Conservation (phyloP, 2,329 filamentous ascomycete species). For the Ascochyta rabiei region DNA sequence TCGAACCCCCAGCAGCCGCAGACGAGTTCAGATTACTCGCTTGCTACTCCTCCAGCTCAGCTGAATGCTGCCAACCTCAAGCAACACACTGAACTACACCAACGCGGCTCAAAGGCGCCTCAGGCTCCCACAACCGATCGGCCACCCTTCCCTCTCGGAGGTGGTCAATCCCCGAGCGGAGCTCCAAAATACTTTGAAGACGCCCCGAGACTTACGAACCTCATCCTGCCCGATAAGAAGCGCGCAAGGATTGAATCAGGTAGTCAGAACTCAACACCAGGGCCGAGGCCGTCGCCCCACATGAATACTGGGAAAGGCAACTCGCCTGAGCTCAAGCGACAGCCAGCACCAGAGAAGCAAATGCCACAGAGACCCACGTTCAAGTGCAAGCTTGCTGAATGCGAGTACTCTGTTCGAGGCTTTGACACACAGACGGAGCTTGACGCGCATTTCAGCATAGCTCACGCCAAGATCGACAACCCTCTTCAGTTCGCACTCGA, state of each 20-base stretch:
- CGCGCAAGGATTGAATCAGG: conserved; percentile 56
- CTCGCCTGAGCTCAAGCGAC: conserved; percentile 56
- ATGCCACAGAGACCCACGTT: conserved; percentile 55
- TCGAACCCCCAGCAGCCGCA: conserved; percentile 21
- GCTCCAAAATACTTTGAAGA: conserved; percentile 61
- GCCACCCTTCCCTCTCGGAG: conserved; percentile 59
- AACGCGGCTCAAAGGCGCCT: conserved; percentile 57
- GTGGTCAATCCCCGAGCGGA: conserved; percentile 61
- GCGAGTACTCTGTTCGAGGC: conserved; percentile 60
- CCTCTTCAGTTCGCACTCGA: conserved; percentile 63
- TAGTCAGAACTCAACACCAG: conserved; percentile 52
- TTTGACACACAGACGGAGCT: conserved; percentile 62
- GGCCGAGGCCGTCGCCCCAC: conserved; percentile 49
- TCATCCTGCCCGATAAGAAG: conserved; percentile 64
- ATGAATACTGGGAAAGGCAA: conserved; percentile 43
- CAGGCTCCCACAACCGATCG: conserved; percentile 58
- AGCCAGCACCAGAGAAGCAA: conserved; percentile 50
- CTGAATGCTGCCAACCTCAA: conserved; percentile 48
- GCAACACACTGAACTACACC: conserved; percentile 51
- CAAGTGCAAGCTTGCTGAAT: conserved; percentile 59
- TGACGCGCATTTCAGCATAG: conserved; percentile 60
- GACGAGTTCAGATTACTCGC: conserved; percentile 15
- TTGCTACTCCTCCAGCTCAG: conserved; percentile 28
- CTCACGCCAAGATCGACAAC: conserved; percentile 61
- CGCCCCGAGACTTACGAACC: conserved; percentile 59